These are phyloP conservation scores for Pythium guiyangense DNA, from an alignment of 352 stramenopile genomes.

Conservation along the genomic window DNA sequence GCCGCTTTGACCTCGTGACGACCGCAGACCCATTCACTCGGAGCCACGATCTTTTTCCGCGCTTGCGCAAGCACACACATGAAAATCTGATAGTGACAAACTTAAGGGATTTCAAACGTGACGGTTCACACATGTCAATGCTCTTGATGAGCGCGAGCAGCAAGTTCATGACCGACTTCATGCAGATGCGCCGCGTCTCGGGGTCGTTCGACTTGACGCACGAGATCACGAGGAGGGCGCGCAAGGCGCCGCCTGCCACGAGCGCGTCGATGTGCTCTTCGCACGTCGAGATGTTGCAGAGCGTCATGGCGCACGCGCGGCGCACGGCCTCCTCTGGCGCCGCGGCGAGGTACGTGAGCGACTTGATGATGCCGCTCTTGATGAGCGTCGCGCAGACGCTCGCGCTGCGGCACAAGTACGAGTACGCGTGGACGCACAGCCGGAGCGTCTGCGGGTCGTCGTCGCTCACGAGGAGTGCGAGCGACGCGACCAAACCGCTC, in stretches of 20 bases:
- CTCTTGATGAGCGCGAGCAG: too few species aligned
- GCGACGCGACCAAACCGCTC: conserved; percentile 38
- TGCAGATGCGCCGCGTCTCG: conserved; percentile 66
- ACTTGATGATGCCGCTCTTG: conserved; percentile 57
- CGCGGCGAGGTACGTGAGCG: conserved; percentile 55
- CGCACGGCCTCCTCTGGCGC: conserved; percentile 69
- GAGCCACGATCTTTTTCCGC: too few species aligned
- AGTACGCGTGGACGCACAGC: conserved; percentile 64
- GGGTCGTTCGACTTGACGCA: conserved; percentile 80
- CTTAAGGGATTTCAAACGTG: too few species aligned
- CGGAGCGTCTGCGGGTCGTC: conserved; percentile 50
- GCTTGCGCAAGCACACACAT: too few species aligned
- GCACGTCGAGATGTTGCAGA: conserved; percentile 91
- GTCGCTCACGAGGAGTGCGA: conserved; percentile 45
- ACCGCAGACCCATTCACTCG: too few species aligned
- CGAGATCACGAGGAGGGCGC: conserved; percentile 83
- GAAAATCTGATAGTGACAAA: too few species aligned
- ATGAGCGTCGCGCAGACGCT: conserved; percentile 47
- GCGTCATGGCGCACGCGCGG: conserved; percentile 77
- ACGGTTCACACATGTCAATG: too few species aligned
- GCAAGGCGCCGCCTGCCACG: conserved; percentile 82
- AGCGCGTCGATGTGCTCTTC: conserved; percentile 89
- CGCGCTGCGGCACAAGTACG: conserved; percentile 44
- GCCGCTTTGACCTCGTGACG: too few species aligned
- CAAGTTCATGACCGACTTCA: conserved; percentile 67